Evolutionary conservation across 192 early-diverging fungal genomes (phyloP), one percentile per base, ranked within the genome.

Genomic region (Linnemannia zychae): DNA sequence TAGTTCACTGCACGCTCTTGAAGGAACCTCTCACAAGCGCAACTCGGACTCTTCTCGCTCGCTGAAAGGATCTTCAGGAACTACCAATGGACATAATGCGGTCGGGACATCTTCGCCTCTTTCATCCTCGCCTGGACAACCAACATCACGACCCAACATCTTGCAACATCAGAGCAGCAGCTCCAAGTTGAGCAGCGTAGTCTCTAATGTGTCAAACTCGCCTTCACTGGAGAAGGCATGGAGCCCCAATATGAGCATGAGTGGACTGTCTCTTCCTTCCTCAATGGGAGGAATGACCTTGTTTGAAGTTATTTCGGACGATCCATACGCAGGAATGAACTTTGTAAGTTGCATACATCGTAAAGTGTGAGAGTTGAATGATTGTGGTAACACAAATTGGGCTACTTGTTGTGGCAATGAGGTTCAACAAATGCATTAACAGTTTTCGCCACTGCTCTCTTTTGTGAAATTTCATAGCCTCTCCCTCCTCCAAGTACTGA

Each of bases 281-380:
- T 73, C 72, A 7, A 73, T 49, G 24, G 76, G 81, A 69, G 81
- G 81, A 3, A 78, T 78, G 77, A 84, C 82, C 11, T 36, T 84
- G 50, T 84, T 74, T 74, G 82, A 84, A 46, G 77, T 84, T 28
- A 84, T 84, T 18, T 72, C 77, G 37, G 82, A 84, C 52, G 82
- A 84, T 33, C 82, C 82, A 4, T 84, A 76, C 65, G 76, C 50
- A 34, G 75, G 75, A 15, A 71, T 84, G 82, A 71, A 17, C 28
- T 84, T 84, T 75, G 82, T 84, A 84, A 75, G 82, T 75, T 17
- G 15, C 15, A 63, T n/a, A 63, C 0, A 24, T 4, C 12, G 57
- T 0, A 31, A n/a, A n/a, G n/a, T 22, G 28, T 63, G 57, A 12
- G 28, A 33, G 4, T 2, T 18, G 69, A 17, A 20, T 48, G 24